These are phyloP conservation scores for Mortierella sp. DNA, from an alignment of 371 early-diverging fungal species.

Conservation along the genomic window DNA sequence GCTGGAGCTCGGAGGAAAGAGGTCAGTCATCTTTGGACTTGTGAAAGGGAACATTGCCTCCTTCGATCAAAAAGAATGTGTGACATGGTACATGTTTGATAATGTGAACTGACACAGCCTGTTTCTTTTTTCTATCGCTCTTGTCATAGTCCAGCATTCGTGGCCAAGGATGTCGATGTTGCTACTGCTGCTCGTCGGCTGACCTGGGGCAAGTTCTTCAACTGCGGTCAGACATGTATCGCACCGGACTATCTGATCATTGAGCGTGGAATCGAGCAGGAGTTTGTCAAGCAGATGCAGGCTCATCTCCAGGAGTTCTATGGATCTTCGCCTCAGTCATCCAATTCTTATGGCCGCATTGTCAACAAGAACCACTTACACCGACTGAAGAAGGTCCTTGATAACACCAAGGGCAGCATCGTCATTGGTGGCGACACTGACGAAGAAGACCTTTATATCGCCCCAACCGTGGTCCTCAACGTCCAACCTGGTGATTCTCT, in stretches of 20 bases:
- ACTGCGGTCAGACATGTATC: slow-evolving; percentile 90
- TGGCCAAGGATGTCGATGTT: slow-evolving; percentile 75
- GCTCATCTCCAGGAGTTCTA: slow-evolving; percentile 63
- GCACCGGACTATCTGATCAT: slow-evolving; percentile 86
- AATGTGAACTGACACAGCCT: too few relatives aligned
- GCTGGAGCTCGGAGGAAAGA: slow-evolving; percentile 92
- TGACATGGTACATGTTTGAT: too few relatives aligned
- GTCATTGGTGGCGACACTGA: slow-evolving; percentile 69
- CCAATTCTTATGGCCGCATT: slow-evolving; percentile 75
- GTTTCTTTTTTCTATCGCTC: too few relatives aligned
- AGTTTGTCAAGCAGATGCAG: slow-evolving; percentile 63
- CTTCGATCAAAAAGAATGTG: too few relatives aligned
- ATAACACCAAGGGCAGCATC: slow-evolving; percentile 61
- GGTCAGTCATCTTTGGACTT: slow-evolving; percentile 22
- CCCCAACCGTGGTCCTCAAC: slow-evolving; percentile 74
- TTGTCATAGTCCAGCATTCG: slow-evolving; percentile 73
- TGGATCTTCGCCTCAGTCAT: slow-evolving; percentile 60
- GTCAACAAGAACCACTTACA: slow-evolving; percentile 76
- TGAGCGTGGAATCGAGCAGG: slow-evolving; percentile 49
- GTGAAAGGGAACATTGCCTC: too few relatives aligned
- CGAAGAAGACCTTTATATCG: slow-evolving; percentile 68
- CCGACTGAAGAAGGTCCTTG: slow-evolving; percentile 71
- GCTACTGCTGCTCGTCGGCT: slow-evolving; percentile 76
- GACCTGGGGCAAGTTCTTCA: slow-evolving; percentile 82
- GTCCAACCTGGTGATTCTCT: slow-evolving; percentile 58